A percentile compares a stretch with the other conserved stretches of the same genome.
phyloP scores from a whole-genome alignment of 495 filamentous ascomycete genomes.

The Aspergillus homomorphus region DNA sequence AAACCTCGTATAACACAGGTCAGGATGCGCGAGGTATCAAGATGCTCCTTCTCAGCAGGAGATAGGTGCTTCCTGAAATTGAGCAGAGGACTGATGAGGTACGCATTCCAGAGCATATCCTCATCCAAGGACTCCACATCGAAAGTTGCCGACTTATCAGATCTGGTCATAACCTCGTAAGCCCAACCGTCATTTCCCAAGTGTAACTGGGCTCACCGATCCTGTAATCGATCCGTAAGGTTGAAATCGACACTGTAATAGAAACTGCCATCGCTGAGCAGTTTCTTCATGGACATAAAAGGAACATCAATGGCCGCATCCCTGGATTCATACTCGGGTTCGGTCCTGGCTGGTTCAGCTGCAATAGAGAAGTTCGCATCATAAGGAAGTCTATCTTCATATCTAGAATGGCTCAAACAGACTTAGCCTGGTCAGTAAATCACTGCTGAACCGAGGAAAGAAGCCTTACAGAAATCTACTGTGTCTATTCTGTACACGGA shows the following conservation, averaged over 20 bases:
- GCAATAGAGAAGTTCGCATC: constrained; percentile 53
- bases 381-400: constrained; percentile 67
- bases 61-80: constrained; percentile 79
- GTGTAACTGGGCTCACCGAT: constrained; percentile 57
- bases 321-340: constrained; percentile 55
- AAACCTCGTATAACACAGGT: constrained; percentile 95
- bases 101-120: constrained; percentile 93
- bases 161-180: constrained; percentile 46
- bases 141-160: constrained; percentile 55
- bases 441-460: constrained; percentile 7
- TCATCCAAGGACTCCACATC: constrained; percentile 83
- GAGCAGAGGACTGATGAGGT: constrained; percentile 92
- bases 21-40: constrained; percentile 82
- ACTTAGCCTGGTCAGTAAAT: constrained; percentile 38
- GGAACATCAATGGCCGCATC: constrained; percentile 78
- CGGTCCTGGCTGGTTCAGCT: constrained; percentile 51
- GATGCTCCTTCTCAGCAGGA: constrained; percentile 62
- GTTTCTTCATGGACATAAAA: constrained; percentile 82
- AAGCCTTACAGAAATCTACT: constrained; percentile 75
- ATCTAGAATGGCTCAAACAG: constrained; percentile 79
- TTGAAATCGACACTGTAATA: constrained; percentile 98
- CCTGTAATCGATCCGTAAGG: constrained; percentile 87
- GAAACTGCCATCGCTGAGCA: constrained; percentile 91
- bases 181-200: constrained; percentile 25
- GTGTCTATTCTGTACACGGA: constrained; percentile 79